These are phyloP conservation scores for Porcisia deanei DNA, from an alignment of 208 protist species.

Conservation along the genomic window DNA sequence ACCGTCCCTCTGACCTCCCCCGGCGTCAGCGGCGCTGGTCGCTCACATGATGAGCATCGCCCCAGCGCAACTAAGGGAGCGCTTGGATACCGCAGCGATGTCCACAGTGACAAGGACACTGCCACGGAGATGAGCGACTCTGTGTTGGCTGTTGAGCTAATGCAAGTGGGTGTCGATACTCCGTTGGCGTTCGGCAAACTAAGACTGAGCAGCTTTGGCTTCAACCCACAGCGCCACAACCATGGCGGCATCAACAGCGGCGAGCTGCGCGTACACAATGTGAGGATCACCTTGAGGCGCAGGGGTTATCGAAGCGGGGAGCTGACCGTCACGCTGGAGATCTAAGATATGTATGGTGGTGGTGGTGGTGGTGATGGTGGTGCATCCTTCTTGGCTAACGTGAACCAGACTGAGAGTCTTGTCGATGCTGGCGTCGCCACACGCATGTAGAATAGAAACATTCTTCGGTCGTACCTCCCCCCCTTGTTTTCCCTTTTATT, in stretches of 20 bases:
- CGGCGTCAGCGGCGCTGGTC: not conserved
- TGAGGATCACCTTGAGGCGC: slow-evolving; percentile 23
- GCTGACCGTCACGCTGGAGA: slow-evolving; percentile 19
- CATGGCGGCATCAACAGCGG: not conserved
- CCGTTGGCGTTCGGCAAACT: slow-evolving; percentile 21
- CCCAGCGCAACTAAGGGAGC: not conserved
- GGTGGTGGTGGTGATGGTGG: not conserved
- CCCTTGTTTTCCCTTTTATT: no score
- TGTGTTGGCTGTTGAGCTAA: slow-evolving; percentile 20
- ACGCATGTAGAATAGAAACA: no score
- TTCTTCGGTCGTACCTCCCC: no score
- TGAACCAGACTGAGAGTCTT: not conserved
- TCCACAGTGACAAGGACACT: not conserved
- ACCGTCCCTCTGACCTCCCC: slow-evolving; percentile 1
- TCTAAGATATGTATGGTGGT: not conserved
- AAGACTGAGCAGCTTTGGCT: slow-evolving; percentile 3
- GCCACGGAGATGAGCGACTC: slow-evolving; percentile 1
- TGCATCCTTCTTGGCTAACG: not conserved
- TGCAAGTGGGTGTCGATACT: slow-evolving; percentile 10
- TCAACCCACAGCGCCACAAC: not conserved
- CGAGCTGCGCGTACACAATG: slow-evolving; percentile 7
- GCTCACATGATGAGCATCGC: not conserved
- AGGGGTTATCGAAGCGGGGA: slow-evolving; percentile 27
- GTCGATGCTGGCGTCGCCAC: not conserved
- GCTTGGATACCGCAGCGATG: not conserved